phyloP scores from a whole-genome alignment of 1,284 basidiomycete species.

The Leccinum variabile region DNA sequence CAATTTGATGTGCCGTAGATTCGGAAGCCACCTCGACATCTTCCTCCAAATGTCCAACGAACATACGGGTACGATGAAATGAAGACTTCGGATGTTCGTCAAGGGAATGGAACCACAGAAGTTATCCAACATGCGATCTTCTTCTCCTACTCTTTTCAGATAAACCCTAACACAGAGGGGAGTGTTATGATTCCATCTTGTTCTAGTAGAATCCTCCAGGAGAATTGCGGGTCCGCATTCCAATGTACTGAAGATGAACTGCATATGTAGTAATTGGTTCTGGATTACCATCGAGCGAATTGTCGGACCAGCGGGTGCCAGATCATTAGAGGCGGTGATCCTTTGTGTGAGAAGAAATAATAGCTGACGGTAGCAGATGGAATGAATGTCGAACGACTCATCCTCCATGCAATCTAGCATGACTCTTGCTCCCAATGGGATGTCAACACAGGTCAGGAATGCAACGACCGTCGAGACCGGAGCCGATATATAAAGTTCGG shows the following conservation, averaged over 20 bases:
- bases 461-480: background rate
- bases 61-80: background rate
- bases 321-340: background rate
- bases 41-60: background rate
- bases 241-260: background rate
- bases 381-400: background rate
- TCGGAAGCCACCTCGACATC: background rate
- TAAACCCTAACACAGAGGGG: background rate
- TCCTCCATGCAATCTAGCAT: background rate
- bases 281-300: background rate
- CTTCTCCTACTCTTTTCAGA: background rate
- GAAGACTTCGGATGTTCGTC: background rate
- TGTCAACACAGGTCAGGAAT: constrained; percentile 11
- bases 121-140: background rate
- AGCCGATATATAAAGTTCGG: constrained; percentile 6
- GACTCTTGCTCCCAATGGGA: background rate
- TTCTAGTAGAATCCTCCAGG: background rate
- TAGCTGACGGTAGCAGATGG: background rate
- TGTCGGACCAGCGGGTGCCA: no score
- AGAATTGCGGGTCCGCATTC: background rate
- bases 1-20: background rate
- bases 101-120: background rate
- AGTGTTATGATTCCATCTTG: background rate
- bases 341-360: background rate
- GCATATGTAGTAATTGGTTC: rapidly evolving